A percentile compares a stretch with the other conserved stretches of the same genome.
Conservation (phyloP, 1,284 basidiomycete genomes). For the Trichosporon inkin region DNA sequence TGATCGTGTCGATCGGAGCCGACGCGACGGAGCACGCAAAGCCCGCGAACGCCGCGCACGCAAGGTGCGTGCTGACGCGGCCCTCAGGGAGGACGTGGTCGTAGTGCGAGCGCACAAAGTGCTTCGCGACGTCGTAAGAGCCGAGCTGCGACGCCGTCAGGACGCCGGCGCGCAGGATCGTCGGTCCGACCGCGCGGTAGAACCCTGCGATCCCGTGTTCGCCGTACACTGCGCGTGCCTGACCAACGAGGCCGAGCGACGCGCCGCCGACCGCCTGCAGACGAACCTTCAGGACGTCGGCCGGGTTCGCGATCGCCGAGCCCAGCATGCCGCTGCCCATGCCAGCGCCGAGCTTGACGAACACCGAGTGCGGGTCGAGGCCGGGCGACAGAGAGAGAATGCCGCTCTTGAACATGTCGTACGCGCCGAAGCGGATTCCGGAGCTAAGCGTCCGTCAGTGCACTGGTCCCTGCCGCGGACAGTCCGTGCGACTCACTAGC, state of each 20-base stretch:
- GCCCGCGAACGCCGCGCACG: slow-evolving; percentile 23
- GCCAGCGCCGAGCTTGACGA: slow-evolving; percentile 24
- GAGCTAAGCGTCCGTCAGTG: slow-evolving; percentile 15
- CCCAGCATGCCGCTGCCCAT: slow-evolving; percentile 17
- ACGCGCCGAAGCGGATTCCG: slow-evolving; percentile 24
- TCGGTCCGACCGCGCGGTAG: slow-evolving; percentile 19
- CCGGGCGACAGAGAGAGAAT: slow-evolving; percentile 11
- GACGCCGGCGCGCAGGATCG: slow-evolving; percentile 19
- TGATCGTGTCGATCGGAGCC: slow-evolving; percentile 24
- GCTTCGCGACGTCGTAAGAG: slow-evolving; percentile 24
- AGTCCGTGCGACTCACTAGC: slow-evolving; percentile 12
- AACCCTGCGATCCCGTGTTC: slow-evolving; percentile 19
- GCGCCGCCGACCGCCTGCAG: slow-evolving; percentile 20
- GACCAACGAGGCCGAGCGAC: slow-evolving; percentile 6
- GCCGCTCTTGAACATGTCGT: slow-evolving; percentile 21
- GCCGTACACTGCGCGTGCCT: slow-evolving; percentile 10
- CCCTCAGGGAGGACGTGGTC: slow-evolving; percentile 19
- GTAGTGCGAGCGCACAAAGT: slow-evolving; percentile 24
- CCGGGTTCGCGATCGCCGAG: slow-evolving; percentile 22
- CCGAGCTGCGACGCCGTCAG: slow-evolving; percentile 24
- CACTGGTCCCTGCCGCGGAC: neutral
- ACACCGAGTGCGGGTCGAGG: slow-evolving; percentile 18
- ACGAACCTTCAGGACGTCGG: slow-evolving; percentile 25
- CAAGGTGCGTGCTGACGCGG: slow-evolving; percentile 15
- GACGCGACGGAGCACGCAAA: slow-evolving; percentile 19